Base-by-base conservation (phyloP, 352 stramenopile genomes). In the Phytophthora citrophthora region DNA sequence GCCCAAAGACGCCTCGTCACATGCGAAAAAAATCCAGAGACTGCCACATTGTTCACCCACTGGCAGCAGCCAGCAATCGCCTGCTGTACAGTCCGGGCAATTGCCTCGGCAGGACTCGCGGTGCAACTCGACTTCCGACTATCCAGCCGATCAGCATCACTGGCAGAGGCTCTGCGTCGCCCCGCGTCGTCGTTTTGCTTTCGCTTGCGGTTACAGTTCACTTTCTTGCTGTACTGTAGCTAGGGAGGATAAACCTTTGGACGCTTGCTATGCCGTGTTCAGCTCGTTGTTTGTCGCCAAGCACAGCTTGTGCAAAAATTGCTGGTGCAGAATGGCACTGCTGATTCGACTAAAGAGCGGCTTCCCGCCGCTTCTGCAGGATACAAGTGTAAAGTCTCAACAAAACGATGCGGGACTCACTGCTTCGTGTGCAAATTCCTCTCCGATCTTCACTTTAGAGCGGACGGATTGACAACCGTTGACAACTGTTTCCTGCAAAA, bases 1-100 rank as follows among this genome's bases (percentile, higher is more conserved):
- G 24, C 6, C 59, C 43, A 61, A 68, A 24, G 18, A n/a, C 29
- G 61, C 31, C 61, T 69, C 61, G 61, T 69, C 61, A 64, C 61
- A 69, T 69, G 54, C 20, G 52, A 55, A 68, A 61, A 57, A 61
- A 67, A 69, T 69, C 61, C 54, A 64, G 61, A 12, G 23, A 18
- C 34, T 41, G 26, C 27, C 24, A 61, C 36, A 38, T 26, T 54
- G 57, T 45, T 34, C 20, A 49, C 38, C 24, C 39, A 49, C 46
- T n/a, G n/a, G 15, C 31, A 29, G 7, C 23, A 43, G 18, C 54
- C 44, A 34, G 54, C 44, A 55, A 63, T 41, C 44, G 52, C 29
- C 36, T n/a, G 29, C 29, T 16, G 36, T 63, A 12, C 44, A 36
- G 26, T 46, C 48, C n/a, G 29, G 32, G 48, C 48, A 60, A 59